Evolutionary conservation across 352 stramenopile species (phyloP), one percentile per base, ranked within the genome.

Genomic region (Phytophthora lateralis): DNA sequence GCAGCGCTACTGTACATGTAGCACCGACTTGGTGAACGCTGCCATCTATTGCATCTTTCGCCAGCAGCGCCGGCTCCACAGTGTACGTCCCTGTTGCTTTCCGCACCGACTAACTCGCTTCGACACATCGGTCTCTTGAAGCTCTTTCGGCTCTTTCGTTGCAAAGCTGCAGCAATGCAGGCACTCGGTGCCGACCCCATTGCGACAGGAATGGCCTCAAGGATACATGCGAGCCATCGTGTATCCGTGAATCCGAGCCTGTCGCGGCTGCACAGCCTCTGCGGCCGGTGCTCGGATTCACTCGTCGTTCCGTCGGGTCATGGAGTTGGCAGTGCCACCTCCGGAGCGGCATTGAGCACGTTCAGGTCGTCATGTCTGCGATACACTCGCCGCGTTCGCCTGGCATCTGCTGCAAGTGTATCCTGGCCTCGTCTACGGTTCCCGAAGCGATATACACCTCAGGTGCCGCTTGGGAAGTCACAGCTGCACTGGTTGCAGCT

Each of bases 211-310:
- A 26, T 69, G 32, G 32, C 38, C 51, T 65, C 55, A 70, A 61
- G 62, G 62, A 61, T 70, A 66, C 62, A 60, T 50, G 54, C 18
- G 35, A 30, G n/a, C 27, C 27, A 44, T 47, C 27, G 5, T 65
- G 61, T 52, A 69, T 65, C 61, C 48, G 45, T 63, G 55, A 56
- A 63, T 50, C 55, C 60, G 42, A 55, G 60, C 21, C 60, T 64
- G 35, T 66, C 59, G 34, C 57, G 35, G 57, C 47, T 63, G 45
- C 47, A 46, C n/a, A 24, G 30, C 38, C 46, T 51, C 52, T 59
- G 39, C 27, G 34, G n/a, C 27, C 17, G 34, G 17, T 51, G 20
- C 55, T 63, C 27, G 51, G 42, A 54, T 61, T 60, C 58, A 59
- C 34, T 44, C 15, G 45, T 67, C 59, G 51, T 34, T 55, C 21